A percentile compares a stretch with the other conserved stretches of the same genome.
Conservation (phyloP, 2,329 filamentous ascomycete genomes). For the Endothia cerciana region DNA sequence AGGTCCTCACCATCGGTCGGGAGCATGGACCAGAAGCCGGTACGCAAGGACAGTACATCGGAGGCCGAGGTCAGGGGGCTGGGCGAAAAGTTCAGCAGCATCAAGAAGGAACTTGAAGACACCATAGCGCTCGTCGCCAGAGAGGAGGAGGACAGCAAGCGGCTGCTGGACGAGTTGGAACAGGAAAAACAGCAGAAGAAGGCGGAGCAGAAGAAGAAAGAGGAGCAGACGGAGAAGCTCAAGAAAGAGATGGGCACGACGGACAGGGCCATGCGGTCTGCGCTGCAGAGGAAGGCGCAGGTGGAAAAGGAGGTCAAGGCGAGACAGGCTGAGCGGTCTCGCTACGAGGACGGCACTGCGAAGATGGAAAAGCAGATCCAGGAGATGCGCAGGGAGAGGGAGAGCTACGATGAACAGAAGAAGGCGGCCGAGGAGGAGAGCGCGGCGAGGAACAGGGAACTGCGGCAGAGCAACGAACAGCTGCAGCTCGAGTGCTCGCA, state of each 20-base stretch:
- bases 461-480: conserved; percentile 59
- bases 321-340: conserved; percentile 69
- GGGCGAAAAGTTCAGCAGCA: conserved; percentile 77
- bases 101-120: conserved; percentile 84
- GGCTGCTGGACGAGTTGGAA: conserved; percentile 68
- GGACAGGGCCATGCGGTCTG: conserved; percentile 79
- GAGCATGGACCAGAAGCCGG: conserved; percentile 54
- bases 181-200: conserved; percentile 80
- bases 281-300: conserved; percentile 77
- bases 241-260: conserved; percentile 79
- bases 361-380: conserved; percentile 69
- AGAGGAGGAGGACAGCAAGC: conserved; percentile 72
- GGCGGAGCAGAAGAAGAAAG: conserved; percentile 82
- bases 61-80: conserved; percentile 75
- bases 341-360: conserved; percentile 69
- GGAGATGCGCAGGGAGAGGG: conserved; percentile 60
- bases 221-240: conserved; percentile 84
- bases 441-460: conserved; percentile 54
- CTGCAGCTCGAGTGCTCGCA: conserved; percentile 67
- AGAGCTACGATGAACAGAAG: conserved; percentile 58
- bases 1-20: conserved; percentile 75
- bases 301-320: conserved; percentile 74
- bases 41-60: conserved; percentile 49
- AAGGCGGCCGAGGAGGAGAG: conserved; percentile 54
- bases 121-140: conserved; percentile 70